Percentiles rank a stretch among this genome's conserved stretches.
Conservation (phyloP, 768 basidiomycete genomes). For the Piloderma croceum region DNA sequence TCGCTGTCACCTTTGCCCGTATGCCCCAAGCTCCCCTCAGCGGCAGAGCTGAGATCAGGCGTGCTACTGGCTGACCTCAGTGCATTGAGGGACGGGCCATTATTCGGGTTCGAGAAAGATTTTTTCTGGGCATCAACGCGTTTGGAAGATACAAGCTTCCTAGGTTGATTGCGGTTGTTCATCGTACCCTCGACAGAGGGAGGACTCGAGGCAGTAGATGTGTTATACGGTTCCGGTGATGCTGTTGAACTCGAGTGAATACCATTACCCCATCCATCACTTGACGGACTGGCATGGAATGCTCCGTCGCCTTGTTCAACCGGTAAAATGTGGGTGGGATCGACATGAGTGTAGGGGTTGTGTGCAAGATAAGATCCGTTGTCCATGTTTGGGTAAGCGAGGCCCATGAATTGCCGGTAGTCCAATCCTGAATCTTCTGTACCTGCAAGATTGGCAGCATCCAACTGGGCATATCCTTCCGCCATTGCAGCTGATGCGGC, state of each 20-base stretch:
- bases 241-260: slow-evolving; percentile 33
- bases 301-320: slow-evolving; percentile 35
- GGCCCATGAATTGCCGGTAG: slow-evolving; percentile 63
- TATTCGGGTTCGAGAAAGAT: slow-evolving; percentile 28
- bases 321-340: slow-evolving; percentile 85
- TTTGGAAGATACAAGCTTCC: slow-evolving; percentile 66
- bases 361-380: slow-evolving; percentile 29
- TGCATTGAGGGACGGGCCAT: slow-evolving; percentile 29
- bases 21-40: slow-evolving; percentile 22
- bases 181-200: slow-evolving; percentile 53
- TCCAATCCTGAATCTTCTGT: slow-evolving; percentile 55
- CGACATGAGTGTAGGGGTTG: slow-evolving; percentile 71
- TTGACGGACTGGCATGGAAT: slow-evolving; percentile 74
- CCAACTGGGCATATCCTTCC: slow-evolving; percentile 67
- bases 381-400: slow-evolving; percentile 57
- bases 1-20: slow-evolving; percentile 44
- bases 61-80: slow-evolving; percentile 60
- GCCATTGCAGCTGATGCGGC: slow-evolving; percentile 66
- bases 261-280: slow-evolving; percentile 69
- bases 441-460: slow-evolving; percentile 44
- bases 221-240: slow-evolving; percentile 46
- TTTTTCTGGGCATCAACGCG: slow-evolving; percentile 53
- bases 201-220: slow-evolving; percentile 68
- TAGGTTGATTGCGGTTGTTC: slow-evolving; percentile 27
- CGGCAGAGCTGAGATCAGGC: slow-evolving; percentile 46